Base-by-base conservation (phyloP, 208 protist species). In the Crithidia mellificae region DNA sequence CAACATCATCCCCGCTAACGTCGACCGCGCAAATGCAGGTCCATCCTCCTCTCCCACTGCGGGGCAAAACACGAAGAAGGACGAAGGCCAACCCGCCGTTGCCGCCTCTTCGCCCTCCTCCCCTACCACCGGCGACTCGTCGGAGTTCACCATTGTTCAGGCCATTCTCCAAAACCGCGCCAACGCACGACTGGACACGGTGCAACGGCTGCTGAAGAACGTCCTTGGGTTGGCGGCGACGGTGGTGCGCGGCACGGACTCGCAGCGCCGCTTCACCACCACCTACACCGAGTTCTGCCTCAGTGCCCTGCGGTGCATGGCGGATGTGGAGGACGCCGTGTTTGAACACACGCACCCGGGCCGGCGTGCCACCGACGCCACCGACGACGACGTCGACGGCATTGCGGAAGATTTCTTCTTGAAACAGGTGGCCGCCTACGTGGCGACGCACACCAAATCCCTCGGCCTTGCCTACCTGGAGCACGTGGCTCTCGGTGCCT, bases 171-270 rank as follows among this genome's bases (percentile, higher is more conserved):
- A 53, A 17, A 46, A 36, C 20, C 52, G 27, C 41, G 47, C 36
- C 57, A 69, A 56, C 41, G 14, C 46, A 2, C 69, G 49, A 1
- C 65, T 81, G 11, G 32, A 63, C 25, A 41, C 47, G 19, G 61
- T 81, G 39, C 71, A 81, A 22, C 65, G 66, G 17, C 67, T 83
- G 14, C 67, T 83, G n/a, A 71, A 56, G 44, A 68, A 53, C 38
- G 64, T 83, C 9, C 43, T 72, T 11, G 12, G 44, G 0, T 52
- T 50, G 22, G 89, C 83, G 4, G 29, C 72, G 2, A 58, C 22
- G 15, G 82, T 95, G 54, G 84, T 91, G 19, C 89, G 90, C 38
- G 89, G 86, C 55, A 95, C 86, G 0, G 78, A 87, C 64, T 88
- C 83, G 17, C 86, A 95, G 63, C 76, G 81, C 36, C 58, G 72